Evolutionary conservation across 345 rosid species (phyloP).

Genomic region (Noccaea caerulescens): DNA sequence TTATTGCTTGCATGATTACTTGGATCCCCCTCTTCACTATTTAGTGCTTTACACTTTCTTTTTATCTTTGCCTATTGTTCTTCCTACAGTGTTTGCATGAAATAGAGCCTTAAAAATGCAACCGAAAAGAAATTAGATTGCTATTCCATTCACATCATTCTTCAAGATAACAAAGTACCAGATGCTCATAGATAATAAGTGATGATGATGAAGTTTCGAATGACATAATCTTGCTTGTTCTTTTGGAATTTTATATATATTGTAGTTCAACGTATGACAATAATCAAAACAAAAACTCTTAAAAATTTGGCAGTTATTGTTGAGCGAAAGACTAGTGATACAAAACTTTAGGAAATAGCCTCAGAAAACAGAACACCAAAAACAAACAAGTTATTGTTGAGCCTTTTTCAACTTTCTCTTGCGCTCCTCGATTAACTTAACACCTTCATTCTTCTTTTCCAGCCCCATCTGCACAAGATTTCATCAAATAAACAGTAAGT

Average conservation of each 20-base stretch:
- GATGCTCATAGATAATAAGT: too few relatives aligned
- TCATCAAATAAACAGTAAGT: conserved; percentile 5
- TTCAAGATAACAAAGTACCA: too few relatives aligned
- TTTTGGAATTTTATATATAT: not conserved
- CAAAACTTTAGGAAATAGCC: conserved; percentile 5
- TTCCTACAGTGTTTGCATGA: too few relatives aligned
- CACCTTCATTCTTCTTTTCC: conserved; percentile 27
- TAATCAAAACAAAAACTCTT: conserved; percentile 12
- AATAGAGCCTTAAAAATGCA: too few relatives aligned
- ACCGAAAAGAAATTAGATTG: too few relatives aligned
- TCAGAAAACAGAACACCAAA: not conserved
- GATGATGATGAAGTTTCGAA: too few relatives aligned
- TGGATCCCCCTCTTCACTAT: too few relatives aligned
- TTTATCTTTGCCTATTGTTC: too few relatives aligned
- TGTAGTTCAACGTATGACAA: conserved; percentile 2
- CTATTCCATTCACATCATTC: too few relatives aligned
- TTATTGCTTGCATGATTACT: too few relatives aligned
- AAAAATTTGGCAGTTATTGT: conserved; percentile 3
- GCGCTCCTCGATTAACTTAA: conserved; percentile 34
- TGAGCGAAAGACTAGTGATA: conserved; percentile 2
- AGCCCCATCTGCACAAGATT: conserved; percentile 29
- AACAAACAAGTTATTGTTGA: conserved; percentile 15
- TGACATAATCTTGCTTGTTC: not conserved
- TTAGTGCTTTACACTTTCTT: too few relatives aligned
- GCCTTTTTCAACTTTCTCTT: conserved; percentile 23